Base-by-base conservation (phyloP, 768 basidiomycete genomes). In the Suillus luteus region DNA sequence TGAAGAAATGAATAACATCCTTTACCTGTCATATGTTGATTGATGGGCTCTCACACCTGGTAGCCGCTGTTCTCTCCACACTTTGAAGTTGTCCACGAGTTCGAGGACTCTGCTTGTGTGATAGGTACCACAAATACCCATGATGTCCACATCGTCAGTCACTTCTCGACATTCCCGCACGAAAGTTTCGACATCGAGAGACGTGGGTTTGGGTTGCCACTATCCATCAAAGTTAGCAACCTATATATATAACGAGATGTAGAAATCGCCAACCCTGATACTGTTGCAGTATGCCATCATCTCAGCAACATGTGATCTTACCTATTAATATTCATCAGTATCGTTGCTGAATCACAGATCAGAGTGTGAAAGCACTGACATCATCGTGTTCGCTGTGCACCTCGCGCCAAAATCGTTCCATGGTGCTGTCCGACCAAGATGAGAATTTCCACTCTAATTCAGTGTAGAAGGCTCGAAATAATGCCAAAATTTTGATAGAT, bases 11-110 rank as follows among this genome's bases (percentile, higher is more conserved):
- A 43, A 46, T 9, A 46, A 31, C 64, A 55, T 58, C 17, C 72
- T 80, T 44, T 72, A 88, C 84, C 88, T 84, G 70, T 96, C 93
- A 68, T 95, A 94, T n/a, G 84, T 88, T 0, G 92, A 95, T 69
- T 92, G 89, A 70, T 92, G 89, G 5, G 92, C 92, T 40, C 89
- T 85, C 31, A 86, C 85, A 4, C 93, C 92, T 22, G 92, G 85
- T 5, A 87, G 73, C 38, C 93, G 85, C 64, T 90, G 83, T 44
- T 81, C 80, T 38, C 91, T 82, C 93, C 91, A 93, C 22, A 80
- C 72, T 49, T 85, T 83, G 72, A 96, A 88, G 27, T 80, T 81
- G 24, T 82, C 75, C 2, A 90, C 86, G 5, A 93, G 82, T 59
- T 86, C 82, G 11, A 79, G 68, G 6, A 94, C 81, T 52, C 89